Percentiles rank a stretch among this genome's conserved stretches.
phyloP scores from a whole-genome alignment of 495 filamentous ascomycete species.

The Bryoglossum gracile region DNA sequence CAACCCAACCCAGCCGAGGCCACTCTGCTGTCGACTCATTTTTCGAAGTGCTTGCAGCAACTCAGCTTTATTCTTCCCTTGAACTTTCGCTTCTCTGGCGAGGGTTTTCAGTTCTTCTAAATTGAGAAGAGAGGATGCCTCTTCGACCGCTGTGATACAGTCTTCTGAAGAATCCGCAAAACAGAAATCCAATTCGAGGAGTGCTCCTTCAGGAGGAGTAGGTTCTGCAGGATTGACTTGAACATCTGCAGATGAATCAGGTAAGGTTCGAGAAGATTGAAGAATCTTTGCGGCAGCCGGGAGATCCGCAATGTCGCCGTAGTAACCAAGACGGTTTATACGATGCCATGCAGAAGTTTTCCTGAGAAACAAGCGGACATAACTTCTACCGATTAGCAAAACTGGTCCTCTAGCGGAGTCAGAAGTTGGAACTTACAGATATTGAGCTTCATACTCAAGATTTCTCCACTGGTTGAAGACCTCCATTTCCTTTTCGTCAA shows the following conservation, averaged over 20 bases:
- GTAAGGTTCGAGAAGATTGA: slow-evolving; percentile 33
- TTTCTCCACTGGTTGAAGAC: slow-evolving; percentile 71
- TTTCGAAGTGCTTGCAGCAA: slow-evolving; percentile 62
- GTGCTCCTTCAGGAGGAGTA: slow-evolving; percentile 38
- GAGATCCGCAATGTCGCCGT: slow-evolving; percentile 75
- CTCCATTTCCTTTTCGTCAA: slow-evolving; percentile 68
- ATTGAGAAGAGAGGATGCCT: slow-evolving; percentile 71
- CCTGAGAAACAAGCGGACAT: slow-evolving; percentile 88
- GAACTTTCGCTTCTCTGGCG: slow-evolving; percentile 78
- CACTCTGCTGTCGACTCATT: slow-evolving; percentile 64
- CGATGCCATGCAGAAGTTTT: slow-evolving; percentile 96
- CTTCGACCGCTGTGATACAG: slow-evolving; percentile 71
- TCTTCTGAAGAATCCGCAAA: slow-evolving; percentile 75
- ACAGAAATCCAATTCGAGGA: slow-evolving; percentile 47
- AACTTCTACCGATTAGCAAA: slow-evolving; percentile 39
- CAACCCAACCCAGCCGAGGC: slow-evolving; percentile 55
- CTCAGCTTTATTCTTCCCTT: slow-evolving; percentile 85
- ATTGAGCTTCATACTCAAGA: slow-evolving; percentile 81
- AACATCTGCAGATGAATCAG: slow-evolving; percentile 25
- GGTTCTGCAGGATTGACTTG: slow-evolving; percentile 40
- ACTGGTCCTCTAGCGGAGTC: background rate
- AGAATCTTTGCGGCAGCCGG: slow-evolving; percentile 55
- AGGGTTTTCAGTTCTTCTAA: slow-evolving; percentile 81
- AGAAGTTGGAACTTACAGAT: slow-evolving; percentile 30
- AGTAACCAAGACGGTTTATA: slow-evolving; percentile 64